Evolutionary conservation across 768 basidiomycete species (phyloP).

Genomic region (Mycena chlorophos): DNA sequence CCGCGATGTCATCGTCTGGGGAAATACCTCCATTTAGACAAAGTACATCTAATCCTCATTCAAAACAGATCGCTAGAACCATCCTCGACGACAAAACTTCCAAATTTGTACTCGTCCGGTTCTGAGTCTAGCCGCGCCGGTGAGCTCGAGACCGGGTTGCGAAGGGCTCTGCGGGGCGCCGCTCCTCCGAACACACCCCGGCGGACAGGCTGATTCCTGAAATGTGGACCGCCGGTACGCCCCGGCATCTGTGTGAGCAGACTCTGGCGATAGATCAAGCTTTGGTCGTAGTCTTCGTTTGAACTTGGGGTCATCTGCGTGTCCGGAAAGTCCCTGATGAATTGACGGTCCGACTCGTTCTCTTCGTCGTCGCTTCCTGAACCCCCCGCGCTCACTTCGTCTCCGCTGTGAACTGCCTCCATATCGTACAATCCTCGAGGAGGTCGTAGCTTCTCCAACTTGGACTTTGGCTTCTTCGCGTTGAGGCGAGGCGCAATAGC

Average conservation of each 20-base stretch:
- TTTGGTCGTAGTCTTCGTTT: conserved; percentile 86
- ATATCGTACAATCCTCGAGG: conserved; percentile 51
- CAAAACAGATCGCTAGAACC: conserved; percentile 12
- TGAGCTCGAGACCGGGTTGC: conserved; percentile 51
- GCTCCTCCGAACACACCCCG: conserved; percentile 44
- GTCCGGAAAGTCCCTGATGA: conserved; percentile 60
- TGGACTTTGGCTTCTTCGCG: conserved; percentile 21
- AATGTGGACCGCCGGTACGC: conserved; percentile 52
- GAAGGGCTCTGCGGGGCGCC: conserved; percentile 28
- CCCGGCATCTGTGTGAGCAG: conserved; percentile 67
- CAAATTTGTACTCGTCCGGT: conserved; percentile 67
- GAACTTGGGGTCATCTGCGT: conserved; percentile 69
- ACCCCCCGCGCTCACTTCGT: conserved; percentile 67
- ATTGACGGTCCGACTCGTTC: conserved; percentile 66
- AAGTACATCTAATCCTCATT: neutral
- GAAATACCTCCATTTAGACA: too few species aligned
- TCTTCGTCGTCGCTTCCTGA: conserved; percentile 58
- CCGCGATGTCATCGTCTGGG: too few species aligned
- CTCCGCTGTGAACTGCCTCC: conserved; percentile 78
- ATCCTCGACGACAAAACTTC: conserved; percentile 82
- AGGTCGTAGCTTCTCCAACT: conserved; percentile 8
- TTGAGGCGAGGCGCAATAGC: conserved; percentile 23
- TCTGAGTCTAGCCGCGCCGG: conserved; percentile 53
- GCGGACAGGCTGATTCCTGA: conserved; percentile 52
- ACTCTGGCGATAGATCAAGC: conserved; percentile 65